Evolutionary conservation across 768 basidiomycete species (phyloP).

Genomic region (Termitomyces sp.): DNA sequence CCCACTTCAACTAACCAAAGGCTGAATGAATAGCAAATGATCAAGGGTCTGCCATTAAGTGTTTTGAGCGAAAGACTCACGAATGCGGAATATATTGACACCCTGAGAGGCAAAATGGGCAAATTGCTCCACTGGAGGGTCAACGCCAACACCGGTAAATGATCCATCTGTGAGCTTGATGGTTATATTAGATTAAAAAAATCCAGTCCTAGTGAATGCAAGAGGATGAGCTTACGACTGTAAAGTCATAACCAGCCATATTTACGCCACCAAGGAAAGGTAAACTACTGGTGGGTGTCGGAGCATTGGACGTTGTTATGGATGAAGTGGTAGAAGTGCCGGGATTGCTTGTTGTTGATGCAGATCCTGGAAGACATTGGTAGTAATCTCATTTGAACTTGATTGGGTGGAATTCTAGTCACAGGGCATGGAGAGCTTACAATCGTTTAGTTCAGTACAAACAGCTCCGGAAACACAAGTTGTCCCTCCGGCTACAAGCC

Average conservation of each 20-base stretch:
- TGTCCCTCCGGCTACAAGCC: slow-evolving; percentile 22
- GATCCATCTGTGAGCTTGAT: slow-evolving; percentile 33
- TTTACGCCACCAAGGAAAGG: slow-evolving; percentile 45
- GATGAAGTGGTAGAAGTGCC: slow-evolving; percentile 13
- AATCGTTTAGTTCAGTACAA: slow-evolving; percentile 28
- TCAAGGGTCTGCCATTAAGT: neutral
- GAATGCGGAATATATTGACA: slow-evolving; percentile 42
- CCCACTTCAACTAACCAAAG: slow-evolving; percentile 9
- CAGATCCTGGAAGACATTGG: slow-evolving; percentile 29
- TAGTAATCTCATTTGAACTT: slow-evolving; percentile 23
- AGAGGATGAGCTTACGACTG: slow-evolving; percentile 25
- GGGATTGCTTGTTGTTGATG: slow-evolving; percentile 16
- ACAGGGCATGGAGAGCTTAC: slow-evolving; percentile 13
- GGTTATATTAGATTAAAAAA: neutral
- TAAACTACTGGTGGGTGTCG: slow-evolving; percentile 15
- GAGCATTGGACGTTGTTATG: slow-evolving; percentile 11
- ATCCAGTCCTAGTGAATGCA: neutral
- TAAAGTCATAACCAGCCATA: slow-evolving; percentile 44
- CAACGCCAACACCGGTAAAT: slow-evolving; percentile 31
- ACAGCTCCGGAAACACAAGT: slow-evolving; percentile 31
- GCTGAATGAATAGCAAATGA: slow-evolving; percentile 24
- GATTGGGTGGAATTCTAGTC: neutral
- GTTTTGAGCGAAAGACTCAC: slow-evolving; percentile 12
- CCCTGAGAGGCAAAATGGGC: slow-evolving; percentile 44
- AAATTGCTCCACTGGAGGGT: slow-evolving; percentile 40